Base-by-base conservation (phyloP, 352 stramenopile genomes). In the Plasmopara viticola region DNA sequence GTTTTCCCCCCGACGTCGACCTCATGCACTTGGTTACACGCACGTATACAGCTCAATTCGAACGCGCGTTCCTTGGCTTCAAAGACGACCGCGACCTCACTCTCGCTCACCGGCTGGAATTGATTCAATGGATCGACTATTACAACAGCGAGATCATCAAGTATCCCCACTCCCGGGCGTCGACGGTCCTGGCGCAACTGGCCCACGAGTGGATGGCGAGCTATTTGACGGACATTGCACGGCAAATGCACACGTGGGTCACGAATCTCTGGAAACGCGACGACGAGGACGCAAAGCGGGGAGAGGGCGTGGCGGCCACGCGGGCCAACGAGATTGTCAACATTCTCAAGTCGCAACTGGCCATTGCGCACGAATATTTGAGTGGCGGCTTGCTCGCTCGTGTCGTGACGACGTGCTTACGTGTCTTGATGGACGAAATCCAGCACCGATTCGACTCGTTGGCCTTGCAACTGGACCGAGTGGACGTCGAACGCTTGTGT, bases 111-210 rank as follows among this genome's bases (percentile, higher is more conserved):
- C 82, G 80, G 0, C 60, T 94, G 5, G 80, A 94, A 42, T 63
- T 94, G 25, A 74, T 94, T 14, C 83, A 94, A 56, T 94, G 83
- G 83, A 90, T 94, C 37, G 83, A 94, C 43, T 91, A 90, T 56
- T 94, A 90, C 68, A 94, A 94, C 62, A 64, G 66, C 0, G 80
- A 94, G 62, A 85, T 94, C 25, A 74, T 84, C 63, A 91, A 88
- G 57, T 90, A 88, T 72, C 88, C 86, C 46, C 74, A 80, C 7
- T 79, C 78, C 0, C 66, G 75, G 6, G 72, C 79, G 1, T 94
- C 83, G 6, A 70, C 74, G 4, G 69, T 91, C 6, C 60, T 94
- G 15, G 74, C 84, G 5, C 63, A 75, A 54, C 86, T 66, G 1
- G 80, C 83, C 0, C 78, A 89, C 42, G 72, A 80, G 58, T 74